Base-by-base conservation (phyloP, 306 rosid species). In the Glycine latifolia region DNA sequence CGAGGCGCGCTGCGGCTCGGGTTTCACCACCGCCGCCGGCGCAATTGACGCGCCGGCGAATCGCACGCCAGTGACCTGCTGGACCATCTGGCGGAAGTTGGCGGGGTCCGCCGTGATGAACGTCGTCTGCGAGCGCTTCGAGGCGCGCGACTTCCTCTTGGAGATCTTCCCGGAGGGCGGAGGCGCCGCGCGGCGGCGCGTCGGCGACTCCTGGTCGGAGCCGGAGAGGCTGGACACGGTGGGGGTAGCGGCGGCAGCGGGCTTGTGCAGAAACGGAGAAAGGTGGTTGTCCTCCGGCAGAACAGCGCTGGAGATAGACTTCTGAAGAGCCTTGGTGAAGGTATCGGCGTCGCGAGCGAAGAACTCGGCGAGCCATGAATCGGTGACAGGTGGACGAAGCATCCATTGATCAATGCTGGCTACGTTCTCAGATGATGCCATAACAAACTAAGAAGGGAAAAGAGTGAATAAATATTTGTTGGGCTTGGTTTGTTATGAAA, bases 71-170 rank as follows among this genome's bases (percentile, higher is more conserved):
- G 99, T 95, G 12, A 95, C 92, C 85, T 90, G 99, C 73, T 95
- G 99, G 60, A 95, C 99, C 99, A 95, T 89, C 84, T 93, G 93
- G 0, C 99, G 88, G 89, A 95, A 95, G 67, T 95, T 91, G 7
- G 93, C 86, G 4, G 99, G 89, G 91, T 95, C 99, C 0, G 99
- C 98, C 26, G 94, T 82, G 63, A 95, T 95, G 83, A 90, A 93
- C 17, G 96, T 95, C 31, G 99, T 95, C 80, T 85, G 96, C 0
- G 97, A 89, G 69, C 87, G 79, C 81, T 93, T 95, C n/a, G 98
- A 91, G 0, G 97, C 97, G 3, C 99, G 90, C 0, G 97, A 89
- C 79, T 91, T 95, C 39, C 98, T 69, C 53, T 93, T 95, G 47
- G 94, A 12, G 13, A 84, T 82, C 80, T 87, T 91, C 0, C 94